Evolutionary conservation across 768 basidiomycete genomes (phyloP).

Genomic region (Leccinum ochraceum): DNA sequence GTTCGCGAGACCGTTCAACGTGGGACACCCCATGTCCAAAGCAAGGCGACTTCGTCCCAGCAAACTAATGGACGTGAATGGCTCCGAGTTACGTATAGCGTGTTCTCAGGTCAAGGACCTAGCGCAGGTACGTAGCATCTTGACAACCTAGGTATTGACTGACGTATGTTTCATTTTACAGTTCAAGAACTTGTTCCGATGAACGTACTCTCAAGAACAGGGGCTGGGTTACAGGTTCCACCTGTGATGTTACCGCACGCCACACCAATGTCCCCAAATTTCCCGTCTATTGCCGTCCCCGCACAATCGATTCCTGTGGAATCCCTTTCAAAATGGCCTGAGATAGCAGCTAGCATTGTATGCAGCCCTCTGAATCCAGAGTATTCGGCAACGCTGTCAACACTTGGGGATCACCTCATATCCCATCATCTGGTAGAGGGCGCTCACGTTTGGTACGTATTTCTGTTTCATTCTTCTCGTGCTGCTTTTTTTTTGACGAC

Average conservation of each 20-base stretch:
- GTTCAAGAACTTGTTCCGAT: conserved; percentile 76
- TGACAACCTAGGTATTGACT: background rate
- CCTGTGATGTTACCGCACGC: conserved; percentile 33
- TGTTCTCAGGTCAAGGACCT: conserved; percentile 83
- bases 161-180: conserved; percentile 30
- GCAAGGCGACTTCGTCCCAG: conserved; percentile 23
- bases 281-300: conserved; percentile 45
- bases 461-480: background rate
- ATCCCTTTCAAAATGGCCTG: conserved; percentile 77
- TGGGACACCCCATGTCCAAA: conserved; percentile 15
- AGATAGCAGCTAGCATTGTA: conserved; percentile 81
- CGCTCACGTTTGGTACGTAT: conserved; percentile 82
- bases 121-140: conserved; percentile 53
- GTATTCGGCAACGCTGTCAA: conserved; percentile 71
- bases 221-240: conserved; percentile 41
- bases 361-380: conserved; percentile 70
- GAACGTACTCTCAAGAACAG: conserved; percentile 46
- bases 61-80: conserved; percentile 62
- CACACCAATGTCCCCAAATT: conserved; percentile 68
- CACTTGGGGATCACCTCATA: conserved; percentile 81
- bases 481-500: conserved; percentile 3
- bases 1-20: conserved; percentile 32
- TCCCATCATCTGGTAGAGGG: conserved; percentile 77
- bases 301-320: conserved; percentile 56
- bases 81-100: conserved; percentile 77